These are phyloP conservation scores for Cladosporium sp. DNA, from an alignment of 2,329 filamentous ascomycete species.

Conservation along the genomic window DNA sequence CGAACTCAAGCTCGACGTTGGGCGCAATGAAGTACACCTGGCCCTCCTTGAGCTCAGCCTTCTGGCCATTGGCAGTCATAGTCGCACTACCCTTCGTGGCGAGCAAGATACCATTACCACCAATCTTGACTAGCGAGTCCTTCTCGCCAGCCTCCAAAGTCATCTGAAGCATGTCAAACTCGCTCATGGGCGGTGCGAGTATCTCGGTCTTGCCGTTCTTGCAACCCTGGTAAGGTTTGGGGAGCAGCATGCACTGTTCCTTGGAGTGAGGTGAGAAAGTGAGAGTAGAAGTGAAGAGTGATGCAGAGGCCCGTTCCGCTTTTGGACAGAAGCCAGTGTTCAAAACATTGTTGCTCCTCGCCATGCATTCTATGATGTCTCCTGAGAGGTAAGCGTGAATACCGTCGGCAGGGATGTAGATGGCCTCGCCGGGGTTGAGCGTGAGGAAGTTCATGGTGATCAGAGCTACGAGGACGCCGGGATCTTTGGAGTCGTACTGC, in stretches of 20 bases:
- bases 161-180: slow-evolving; percentile 66
- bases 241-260: slow-evolving; percentile 53
- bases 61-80: slow-evolving; percentile 52
- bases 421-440: slow-evolving; percentile 60
- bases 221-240: slow-evolving; percentile 35
- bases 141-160: slow-evolving; percentile 54
- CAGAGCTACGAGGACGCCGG: slow-evolving; percentile 64
- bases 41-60: slow-evolving; percentile 55
- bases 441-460: slow-evolving; percentile 71
- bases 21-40: slow-evolving; percentile 65
- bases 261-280: slow-evolving; percentile 60
- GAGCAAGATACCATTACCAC: slow-evolving; percentile 61
- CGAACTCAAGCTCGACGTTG: slow-evolving; percentile 47
- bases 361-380: slow-evolving; percentile 77
- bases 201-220: slow-evolving; percentile 57
- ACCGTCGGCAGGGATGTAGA: slow-evolving; percentile 69
- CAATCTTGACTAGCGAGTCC: slow-evolving; percentile 53
- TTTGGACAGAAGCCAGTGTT: slow-evolving; percentile 70
- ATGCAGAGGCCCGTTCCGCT: slow-evolving; percentile 59
- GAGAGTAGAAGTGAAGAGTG: slow-evolving; percentile 59
- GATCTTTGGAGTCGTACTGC: slow-evolving; percentile 62
- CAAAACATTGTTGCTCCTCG: slow-evolving; percentile 68
- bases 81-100: slow-evolving; percentile 57
- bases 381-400: slow-evolving; percentile 71
- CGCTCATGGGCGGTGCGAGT: slow-evolving; percentile 64